phyloP scores from a whole-genome alignment of 106 monocot genomes.

The Dioscorea alata region DNA sequence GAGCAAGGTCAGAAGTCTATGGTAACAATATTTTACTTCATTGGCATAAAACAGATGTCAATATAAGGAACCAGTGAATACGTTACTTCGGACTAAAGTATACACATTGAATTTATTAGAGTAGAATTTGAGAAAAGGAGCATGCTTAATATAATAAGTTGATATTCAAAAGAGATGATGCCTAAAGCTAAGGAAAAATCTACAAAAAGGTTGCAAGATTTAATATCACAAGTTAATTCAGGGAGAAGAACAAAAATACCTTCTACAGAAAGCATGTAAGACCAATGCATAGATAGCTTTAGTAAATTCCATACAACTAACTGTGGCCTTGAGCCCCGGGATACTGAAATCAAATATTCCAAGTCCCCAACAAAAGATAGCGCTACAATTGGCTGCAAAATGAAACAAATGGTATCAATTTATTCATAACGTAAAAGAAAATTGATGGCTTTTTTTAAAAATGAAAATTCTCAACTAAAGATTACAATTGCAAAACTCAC shows the following conservation, averaged over 20 bases:
- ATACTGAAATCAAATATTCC: slow-evolving; percentile 60
- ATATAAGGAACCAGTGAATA: too few species aligned
- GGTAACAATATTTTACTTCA: too few species aligned
- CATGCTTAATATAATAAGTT: too few species aligned
- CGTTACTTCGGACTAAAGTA: too few species aligned
- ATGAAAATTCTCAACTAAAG: too few species aligned
- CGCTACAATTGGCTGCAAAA: slow-evolving; percentile 62
- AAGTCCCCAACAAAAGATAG: slow-evolving; percentile 68
- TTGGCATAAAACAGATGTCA: too few species aligned
- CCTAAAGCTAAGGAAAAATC: not conserved
- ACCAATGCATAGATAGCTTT: slow-evolving; percentile 69
- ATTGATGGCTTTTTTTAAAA: not conserved
- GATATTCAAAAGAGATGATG: not conserved
- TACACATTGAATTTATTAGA: too few species aligned
- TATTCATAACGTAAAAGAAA: not conserved
- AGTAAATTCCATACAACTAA: slow-evolving; percentile 69
- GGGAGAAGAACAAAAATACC: slow-evolving; percentile 27
- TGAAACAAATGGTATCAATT: not conserved
- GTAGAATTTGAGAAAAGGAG: too few species aligned
- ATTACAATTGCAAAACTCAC: too few species aligned
- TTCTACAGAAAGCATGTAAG: slow-evolving; percentile 73
- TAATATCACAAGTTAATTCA: not conserved
- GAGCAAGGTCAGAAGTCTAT: too few species aligned
- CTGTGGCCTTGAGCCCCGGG: slow-evolving; percentile 54
- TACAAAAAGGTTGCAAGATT: not conserved